phyloP scores from a whole-genome alignment of 345 rosid species.

The Mangifera indica region DNA sequence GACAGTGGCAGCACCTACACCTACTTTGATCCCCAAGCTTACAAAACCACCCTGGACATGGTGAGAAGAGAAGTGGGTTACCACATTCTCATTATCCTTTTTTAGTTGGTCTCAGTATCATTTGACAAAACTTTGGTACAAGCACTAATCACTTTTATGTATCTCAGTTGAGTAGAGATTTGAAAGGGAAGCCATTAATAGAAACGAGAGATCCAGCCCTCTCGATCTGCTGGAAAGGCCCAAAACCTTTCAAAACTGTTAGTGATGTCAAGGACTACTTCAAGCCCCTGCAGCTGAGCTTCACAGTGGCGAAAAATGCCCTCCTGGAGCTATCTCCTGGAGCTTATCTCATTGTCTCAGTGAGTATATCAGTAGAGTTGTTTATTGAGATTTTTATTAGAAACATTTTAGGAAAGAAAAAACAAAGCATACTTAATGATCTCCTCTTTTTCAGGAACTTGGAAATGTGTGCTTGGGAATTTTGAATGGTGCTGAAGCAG shows the following conservation, averaged over 20 bases:
- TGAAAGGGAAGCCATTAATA: conserved; percentile 49
- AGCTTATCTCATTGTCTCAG: conserved; percentile 74
- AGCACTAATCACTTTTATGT: conserved; percentile 11
- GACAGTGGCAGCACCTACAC: conserved; percentile 96
- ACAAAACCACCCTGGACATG: conserved; percentile 49
- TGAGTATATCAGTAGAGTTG: conserved; percentile 26
- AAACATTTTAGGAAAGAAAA: too few species aligned
- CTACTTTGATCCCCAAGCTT: conserved; percentile 58
- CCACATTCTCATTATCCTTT: not conserved
- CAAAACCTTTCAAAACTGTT: conserved; percentile 48
- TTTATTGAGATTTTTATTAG: not conserved
- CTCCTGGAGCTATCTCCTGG: conserved; percentile 67
- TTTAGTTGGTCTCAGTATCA: not conserved
- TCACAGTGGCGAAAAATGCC: conserved; percentile 42
- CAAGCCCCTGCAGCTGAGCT: conserved; percentile 54
- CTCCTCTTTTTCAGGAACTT: conserved; percentile 36
- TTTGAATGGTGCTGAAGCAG: conserved; percentile 60
- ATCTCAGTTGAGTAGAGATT: conserved; percentile 41
- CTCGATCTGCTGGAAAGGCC: conserved; percentile 83
- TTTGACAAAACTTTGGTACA: not conserved
- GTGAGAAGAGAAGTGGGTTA: conserved; percentile 33
- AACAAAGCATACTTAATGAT: not conserved
- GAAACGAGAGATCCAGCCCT: conserved; percentile 53
- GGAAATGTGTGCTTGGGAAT: conserved; percentile 91
- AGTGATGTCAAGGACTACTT: conserved; percentile 53